Conservation (phyloP, 306 rosid genomes). For the Dalbergia cochinchinensis region DNA sequence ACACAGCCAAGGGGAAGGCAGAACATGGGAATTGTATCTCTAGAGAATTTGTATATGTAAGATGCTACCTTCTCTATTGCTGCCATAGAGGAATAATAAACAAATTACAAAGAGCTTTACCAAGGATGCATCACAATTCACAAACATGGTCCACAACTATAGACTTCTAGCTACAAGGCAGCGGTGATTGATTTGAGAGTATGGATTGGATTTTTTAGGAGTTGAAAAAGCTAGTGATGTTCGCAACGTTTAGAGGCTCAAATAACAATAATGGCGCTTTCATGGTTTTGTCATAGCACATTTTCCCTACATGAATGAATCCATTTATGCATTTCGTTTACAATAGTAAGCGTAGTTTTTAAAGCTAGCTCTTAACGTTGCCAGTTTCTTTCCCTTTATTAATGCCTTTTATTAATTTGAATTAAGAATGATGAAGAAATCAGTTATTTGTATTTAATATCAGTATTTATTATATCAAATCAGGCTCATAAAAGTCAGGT, state of each 20-base stretch:
- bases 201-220: background rate
- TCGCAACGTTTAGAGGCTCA: background rate
- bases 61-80: background rate
- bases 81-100: background rate
- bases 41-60: background rate
- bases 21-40: background rate
- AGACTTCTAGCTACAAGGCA: too few species aligned
- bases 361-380: background rate
- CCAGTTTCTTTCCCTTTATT: too few species aligned
- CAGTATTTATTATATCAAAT: background rate
- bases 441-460: background rate
- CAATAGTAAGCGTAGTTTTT: background rate
- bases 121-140: too few species aligned
- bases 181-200: background rate
- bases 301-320: background rate
- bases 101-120: background rate
- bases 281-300: background rate
- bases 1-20: background rate
- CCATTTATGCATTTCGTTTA: background rate
- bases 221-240: background rate
- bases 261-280: background rate
- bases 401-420: constrained; percentile 11
- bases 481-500: background rate
- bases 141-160: too few species aligned
- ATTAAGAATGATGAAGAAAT: background rate